phyloP scores from a whole-genome alignment of 1,139 yeast genomes.

The Yamadazyma taylorii region DNA sequence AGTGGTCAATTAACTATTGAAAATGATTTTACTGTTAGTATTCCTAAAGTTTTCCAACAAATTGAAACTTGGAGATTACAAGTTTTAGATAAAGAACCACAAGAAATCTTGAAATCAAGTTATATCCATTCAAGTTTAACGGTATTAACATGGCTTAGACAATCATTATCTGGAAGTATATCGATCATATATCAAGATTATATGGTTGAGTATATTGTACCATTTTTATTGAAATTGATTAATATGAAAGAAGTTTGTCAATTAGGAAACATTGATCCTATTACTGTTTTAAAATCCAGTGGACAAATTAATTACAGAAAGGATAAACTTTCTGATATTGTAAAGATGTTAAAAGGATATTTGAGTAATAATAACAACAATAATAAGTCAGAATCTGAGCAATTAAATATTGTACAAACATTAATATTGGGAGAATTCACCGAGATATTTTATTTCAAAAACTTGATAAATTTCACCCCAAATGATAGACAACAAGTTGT shows the following conservation, averaged over 20 bases:
- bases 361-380: slow-evolving; percentile 24
- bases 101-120: slow-evolving; percentile 45
- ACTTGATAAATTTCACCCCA: slow-evolving; percentile 55
- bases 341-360: slow-evolving; percentile 51
- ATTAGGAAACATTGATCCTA: slow-evolving; percentile 64
- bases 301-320: slow-evolving; percentile 59
- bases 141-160: slow-evolving; percentile 41
- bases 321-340: slow-evolving; percentile 43
- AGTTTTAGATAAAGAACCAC: slow-evolving; percentile 37
- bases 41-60: slow-evolving; percentile 40
- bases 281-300: slow-evolving; percentile 50
- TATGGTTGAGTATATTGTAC: slow-evolving; percentile 53
- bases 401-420: slow-evolving; percentile 64
- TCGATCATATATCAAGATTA: slow-evolving; percentile 39
- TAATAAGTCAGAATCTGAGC: no score
- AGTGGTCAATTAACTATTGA: slow-evolving; percentile 19
- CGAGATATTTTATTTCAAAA: slow-evolving; percentile 74
- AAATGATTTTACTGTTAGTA: slow-evolving; percentile 4
- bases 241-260: slow-evolving; percentile 81
- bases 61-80: slow-evolving; percentile 46
- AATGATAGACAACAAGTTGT: slow-evolving; percentile 54
- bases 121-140: slow-evolving; percentile 52
- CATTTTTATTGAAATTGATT: slow-evolving; percentile 67
- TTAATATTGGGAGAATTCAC: slow-evolving; percentile 67
- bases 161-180: slow-evolving; percentile 42